Conservation (phyloP, 306 rosid genomes). For the Quercus agrifolia region DNA sequence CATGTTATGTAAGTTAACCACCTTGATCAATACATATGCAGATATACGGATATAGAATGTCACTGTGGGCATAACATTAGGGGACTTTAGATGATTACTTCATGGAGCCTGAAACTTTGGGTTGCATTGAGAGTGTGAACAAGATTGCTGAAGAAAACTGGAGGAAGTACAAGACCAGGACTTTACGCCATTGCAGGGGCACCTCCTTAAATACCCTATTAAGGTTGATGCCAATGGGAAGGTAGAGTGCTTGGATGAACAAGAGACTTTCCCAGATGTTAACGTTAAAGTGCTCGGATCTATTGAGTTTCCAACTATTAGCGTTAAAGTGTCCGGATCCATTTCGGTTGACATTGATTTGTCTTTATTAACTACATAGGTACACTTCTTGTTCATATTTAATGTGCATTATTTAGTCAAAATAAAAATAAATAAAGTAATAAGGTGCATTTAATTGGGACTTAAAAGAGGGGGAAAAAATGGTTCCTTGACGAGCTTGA, state of each 20-base stretch:
- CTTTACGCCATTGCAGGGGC: conserved; percentile 62
- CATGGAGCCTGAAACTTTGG: conserved; percentile 50
- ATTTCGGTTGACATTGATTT: no score
- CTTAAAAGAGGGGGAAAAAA: no score
- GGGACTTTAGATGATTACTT: conserved; percentile 44
- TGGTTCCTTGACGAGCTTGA: background rate
- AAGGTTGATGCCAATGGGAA: conserved; percentile 31
- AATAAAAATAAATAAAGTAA: no score
- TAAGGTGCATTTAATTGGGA: background rate
- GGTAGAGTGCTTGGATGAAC: conserved; percentile 31
- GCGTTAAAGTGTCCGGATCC: conserved; percentile 39
- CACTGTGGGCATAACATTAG: conserved; percentile 84
- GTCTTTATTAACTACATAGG: conserved; percentile 32
- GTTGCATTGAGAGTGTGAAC: conserved; percentile 59
- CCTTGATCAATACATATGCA: conserved; percentile 1
- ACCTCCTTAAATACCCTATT: conserved; percentile 46
- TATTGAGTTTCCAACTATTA: background rate
- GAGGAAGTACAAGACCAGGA: conserved; percentile 48
- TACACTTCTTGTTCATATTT: background rate
- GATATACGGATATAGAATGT: conserved; percentile 83
- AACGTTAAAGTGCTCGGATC: conserved; percentile 44
- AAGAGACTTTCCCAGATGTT: conserved; percentile 44
- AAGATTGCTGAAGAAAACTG: conserved; percentile 63
- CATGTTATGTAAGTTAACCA: no score
- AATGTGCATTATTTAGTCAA: no score